These are phyloP conservation scores for Royoungia palumana DNA, from an alignment of 768 basidiomycete genomes.

Conservation along the genomic window DNA sequence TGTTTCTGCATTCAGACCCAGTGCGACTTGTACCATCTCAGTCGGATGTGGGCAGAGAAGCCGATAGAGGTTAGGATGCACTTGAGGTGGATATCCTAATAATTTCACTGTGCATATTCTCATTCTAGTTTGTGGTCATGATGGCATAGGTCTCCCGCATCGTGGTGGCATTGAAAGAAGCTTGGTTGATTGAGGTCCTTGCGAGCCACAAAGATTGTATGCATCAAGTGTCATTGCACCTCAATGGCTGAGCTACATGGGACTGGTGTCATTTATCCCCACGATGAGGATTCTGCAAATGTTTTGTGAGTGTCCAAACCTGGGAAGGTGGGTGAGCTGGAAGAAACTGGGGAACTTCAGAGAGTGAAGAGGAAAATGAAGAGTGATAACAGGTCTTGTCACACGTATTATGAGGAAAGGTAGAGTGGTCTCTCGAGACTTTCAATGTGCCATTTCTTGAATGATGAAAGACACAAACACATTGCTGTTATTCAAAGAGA, in stretches of 20 bases:
- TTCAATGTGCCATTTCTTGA: too few relatives aligned
- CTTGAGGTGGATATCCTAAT: constrained; percentile 57
- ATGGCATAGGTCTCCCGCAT: constrained; percentile 41
- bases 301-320: constrained; percentile 41
- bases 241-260: constrained; percentile 57
- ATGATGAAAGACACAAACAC: too few relatives aligned
- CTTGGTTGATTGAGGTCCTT: constrained; percentile 72
- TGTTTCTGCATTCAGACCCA: constrained; percentile 9
- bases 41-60: constrained; percentile 41
- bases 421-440: too few relatives aligned
- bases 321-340: too few relatives aligned
- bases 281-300: constrained; percentile 43
- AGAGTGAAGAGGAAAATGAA: too few relatives aligned
- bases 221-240: constrained; percentile 29
- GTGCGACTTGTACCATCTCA: constrained; percentile 35
- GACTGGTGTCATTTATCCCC: constrained; percentile 52
- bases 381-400: too few relatives aligned
- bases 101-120: constrained; percentile 49
- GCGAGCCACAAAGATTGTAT: constrained; percentile 41
- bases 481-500: too few relatives aligned
- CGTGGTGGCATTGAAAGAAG: constrained; percentile 52
- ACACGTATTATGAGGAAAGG: too few relatives aligned
- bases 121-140: too few relatives aligned
- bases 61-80: constrained; percentile 33
- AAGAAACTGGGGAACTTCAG: too few relatives aligned